Base-by-base conservation (phyloP, 2,329 filamentous ascomycete genomes). In the Microcyclosporella mali region DNA sequence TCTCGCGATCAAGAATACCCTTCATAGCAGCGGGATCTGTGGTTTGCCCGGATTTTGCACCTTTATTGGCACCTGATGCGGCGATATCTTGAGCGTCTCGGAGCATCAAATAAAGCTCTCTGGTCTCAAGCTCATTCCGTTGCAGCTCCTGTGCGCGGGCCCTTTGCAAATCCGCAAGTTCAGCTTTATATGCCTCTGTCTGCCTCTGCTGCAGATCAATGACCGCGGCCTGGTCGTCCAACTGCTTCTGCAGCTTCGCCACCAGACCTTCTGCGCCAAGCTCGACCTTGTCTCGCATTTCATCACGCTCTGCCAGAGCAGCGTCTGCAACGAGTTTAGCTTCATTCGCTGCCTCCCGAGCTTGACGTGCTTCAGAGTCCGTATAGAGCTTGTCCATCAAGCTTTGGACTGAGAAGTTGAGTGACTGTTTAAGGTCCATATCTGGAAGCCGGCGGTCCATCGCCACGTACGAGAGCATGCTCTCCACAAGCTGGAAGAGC, bases 401-500 rank as follows among this genome's bases (percentile, higher is more conserved):
- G 65, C 81, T 94, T 69, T 97, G 92, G 8, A 98, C 92, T 0
- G 90, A 95, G 59, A 97, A 97, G 65, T 94, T 95, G 52, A 98
- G 78, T 61, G 88, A 94, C 66, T 97, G 90, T 71, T 95, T 95
- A 46, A 98, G 78, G 64, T 98, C 92, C 81, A 97, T 90, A 66
- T 98, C 90, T 30, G 92, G 92, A 52, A 97, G 68, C 51, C 92
- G 79, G 60, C 92, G 80, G 66, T 98, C 92, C 90, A 98, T 98
- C 57, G 90, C 90, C 50, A 98, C 90, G 66, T 97, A 97, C 66
- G 88, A 95, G 53, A 98, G 80, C 88, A 97, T 97, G n/a, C 87
- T 84, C 67, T 98, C 92, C 19, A 97, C 89, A 19, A 98, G 79
- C 70, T 97, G 92, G 69, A 97, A 98, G 84, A 95, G 92, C 37